phyloP scores from a whole-genome alignment of 1,284 basidiomycete genomes.

The Rhizoctonia solani region DNA sequence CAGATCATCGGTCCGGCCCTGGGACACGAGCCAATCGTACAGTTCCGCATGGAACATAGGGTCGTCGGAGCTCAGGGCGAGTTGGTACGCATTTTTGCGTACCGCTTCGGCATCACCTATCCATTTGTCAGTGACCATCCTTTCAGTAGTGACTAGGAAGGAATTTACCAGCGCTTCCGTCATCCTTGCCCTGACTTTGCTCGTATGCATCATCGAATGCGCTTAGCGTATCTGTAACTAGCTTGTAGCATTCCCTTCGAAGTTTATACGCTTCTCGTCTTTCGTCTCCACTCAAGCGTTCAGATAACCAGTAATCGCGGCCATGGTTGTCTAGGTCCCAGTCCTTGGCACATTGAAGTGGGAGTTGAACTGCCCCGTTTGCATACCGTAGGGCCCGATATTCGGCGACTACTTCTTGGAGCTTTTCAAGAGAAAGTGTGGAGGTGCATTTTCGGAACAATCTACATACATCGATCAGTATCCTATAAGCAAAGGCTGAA shows the following conservation, averaged over 20 bases:
- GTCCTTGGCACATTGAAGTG: slow-evolving; percentile 80
- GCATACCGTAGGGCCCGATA: slow-evolving; percentile 84
- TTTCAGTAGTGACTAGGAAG: slow-evolving; percentile 37
- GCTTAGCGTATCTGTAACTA: slow-evolving; percentile 79
- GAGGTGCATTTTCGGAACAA: slow-evolving; percentile 87
- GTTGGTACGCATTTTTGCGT: slow-evolving; percentile 73
- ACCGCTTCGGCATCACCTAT: slow-evolving; percentile 65
- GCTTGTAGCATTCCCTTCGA: slow-evolving; percentile 77
- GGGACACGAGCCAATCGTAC: slow-evolving; percentile 90
- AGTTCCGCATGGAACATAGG: slow-evolving; percentile 93
- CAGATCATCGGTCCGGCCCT: slow-evolving; percentile 83
- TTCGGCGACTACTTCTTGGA: slow-evolving; percentile 83
- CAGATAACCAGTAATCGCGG: slow-evolving; percentile 69
- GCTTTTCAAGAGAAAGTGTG: slow-evolving; percentile 81
- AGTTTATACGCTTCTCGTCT: slow-evolving; percentile 63
- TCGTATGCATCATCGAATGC: slow-evolving; percentile 67
- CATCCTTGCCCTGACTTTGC: slow-evolving; percentile 46
- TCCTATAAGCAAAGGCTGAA: slow-evolving; percentile 13
- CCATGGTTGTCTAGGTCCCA: slow-evolving; percentile 81
- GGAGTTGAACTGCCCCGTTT: slow-evolving; percentile 85
- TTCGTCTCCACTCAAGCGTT: slow-evolving; percentile 65
- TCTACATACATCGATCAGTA: slow-evolving; percentile 48
- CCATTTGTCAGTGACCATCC: slow-evolving; percentile 15
- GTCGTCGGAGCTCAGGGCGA: slow-evolving; percentile 84
- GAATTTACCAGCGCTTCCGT: slow-evolving; percentile 44